phyloP scores from a whole-genome alignment of 192 early-diverging fungal species.

The Umbelopsis sp. region DNA sequence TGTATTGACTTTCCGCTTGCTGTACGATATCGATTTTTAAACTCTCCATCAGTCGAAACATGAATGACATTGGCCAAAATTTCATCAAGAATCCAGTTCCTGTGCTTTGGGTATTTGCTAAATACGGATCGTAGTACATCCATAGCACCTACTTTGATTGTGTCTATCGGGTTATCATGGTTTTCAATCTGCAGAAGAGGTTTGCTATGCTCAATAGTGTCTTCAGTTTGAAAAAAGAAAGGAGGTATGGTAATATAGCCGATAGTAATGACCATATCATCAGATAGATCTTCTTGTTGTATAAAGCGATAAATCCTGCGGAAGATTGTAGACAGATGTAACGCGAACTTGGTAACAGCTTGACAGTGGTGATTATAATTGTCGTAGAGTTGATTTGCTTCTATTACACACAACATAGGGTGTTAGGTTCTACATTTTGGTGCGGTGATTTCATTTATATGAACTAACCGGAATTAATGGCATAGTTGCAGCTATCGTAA shows the following conservation, averaged over 20 bases:
- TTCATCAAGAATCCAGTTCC: slow-evolving; percentile 85
- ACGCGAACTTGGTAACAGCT: not conserved
- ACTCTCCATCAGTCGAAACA: slow-evolving; percentile 60
- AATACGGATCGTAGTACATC: slow-evolving; percentile 45
- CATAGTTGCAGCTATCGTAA: slow-evolving; percentile 8
- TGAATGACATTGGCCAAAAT: slow-evolving; percentile 75
- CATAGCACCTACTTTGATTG: slow-evolving; percentile 27
- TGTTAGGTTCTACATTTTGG: not conserved
- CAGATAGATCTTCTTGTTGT: slow-evolving; percentile 44
- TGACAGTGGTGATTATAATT: not conserved
- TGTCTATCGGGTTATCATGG: slow-evolving; percentile 22
- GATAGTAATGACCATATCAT: slow-evolving; percentile 47
- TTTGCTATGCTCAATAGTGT: not conserved
- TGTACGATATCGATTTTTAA: slow-evolving; percentile 52
- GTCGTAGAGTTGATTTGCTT: not conserved
- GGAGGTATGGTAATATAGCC: slow-evolving; percentile 48
- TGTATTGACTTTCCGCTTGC: slow-evolving; percentile 68
- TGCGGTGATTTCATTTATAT: not conserved
- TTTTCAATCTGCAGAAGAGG: not conserved
- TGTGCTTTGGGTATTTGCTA: slow-evolving; percentile 57
- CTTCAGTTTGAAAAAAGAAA: slow-evolving; percentile 48
- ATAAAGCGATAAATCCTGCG: slow-evolving; percentile 16
- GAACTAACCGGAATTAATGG: not conserved
- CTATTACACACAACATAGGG: not conserved
- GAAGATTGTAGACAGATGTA: not conserved